Conservation (phyloP, 2,329 filamentous ascomycete genomes). For the Colletotrichum sp. region DNA sequence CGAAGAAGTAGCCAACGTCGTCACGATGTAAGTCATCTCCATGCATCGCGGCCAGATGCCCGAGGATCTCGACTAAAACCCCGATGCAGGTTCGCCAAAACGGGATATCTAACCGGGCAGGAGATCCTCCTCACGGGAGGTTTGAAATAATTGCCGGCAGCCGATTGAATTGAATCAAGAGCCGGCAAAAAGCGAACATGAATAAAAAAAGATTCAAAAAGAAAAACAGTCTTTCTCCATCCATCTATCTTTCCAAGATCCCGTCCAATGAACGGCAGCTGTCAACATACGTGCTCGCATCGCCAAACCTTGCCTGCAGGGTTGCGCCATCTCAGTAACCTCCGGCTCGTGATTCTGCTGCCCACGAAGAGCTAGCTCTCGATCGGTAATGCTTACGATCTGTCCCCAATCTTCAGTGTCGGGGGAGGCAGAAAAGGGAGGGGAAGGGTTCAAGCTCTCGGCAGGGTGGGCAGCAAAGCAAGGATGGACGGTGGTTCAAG, state of each 20-base stretch:
- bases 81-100: slow-evolving; percentile 29
- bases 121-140: slow-evolving; percentile 30
- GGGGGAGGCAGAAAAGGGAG: background rate
- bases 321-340: background rate
- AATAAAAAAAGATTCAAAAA: background rate
- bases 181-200: background rate
- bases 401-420: background rate
- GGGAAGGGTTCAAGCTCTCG: background rate
- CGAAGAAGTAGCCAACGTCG: slow-evolving; percentile 37
- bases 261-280: background rate
- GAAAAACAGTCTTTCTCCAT: background rate
- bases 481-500: background rate
- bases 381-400: background rate
- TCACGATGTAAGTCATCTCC: slow-evolving; percentile 32
- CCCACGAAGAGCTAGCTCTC: background rate
- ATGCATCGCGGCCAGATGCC: background rate
- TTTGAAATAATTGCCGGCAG: slow-evolving; percentile 21
- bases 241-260: background rate
- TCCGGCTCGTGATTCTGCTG: background rate
- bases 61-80: background rate
- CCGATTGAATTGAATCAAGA: background rate
- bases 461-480: background rate
- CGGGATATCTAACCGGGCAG: slow-evolving; percentile 32
- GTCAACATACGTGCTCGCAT: background rate
- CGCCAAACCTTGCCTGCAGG: background rate